Evolutionary conservation across 371 early-diverging fungal genomes (phyloP), one percentile per base, ranked within the genome.

Genomic region (Mortierella sp.): DNA sequence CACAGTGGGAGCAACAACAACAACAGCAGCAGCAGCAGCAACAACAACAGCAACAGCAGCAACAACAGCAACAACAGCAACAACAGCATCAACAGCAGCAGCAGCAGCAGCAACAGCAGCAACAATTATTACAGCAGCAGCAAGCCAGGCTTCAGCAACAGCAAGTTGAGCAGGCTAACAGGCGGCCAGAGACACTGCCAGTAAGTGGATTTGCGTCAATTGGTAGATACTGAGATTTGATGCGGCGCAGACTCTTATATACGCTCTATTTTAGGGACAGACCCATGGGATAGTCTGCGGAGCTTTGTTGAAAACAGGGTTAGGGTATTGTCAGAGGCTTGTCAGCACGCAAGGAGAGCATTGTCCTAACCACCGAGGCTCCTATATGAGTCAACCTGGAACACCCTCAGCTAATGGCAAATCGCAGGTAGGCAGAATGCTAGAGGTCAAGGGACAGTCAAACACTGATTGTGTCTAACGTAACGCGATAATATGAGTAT

Each of bases 281-380:
- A 42, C 61, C 15, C 61, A 65, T 19, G 54, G 82, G 13, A 55
- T 70, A 8, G 51, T 57, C 13, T 82, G 82, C 17, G 70, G 76
- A 32, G 82, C 77, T 23, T 45, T 66, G 28, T 23, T 76, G 8
- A 76, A 76, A 37, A 70, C 76, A 28, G 76, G 73, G n/a, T 8
- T 61, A 23, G 82, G 82, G 0, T 61, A 82, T 26, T 76, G 82
- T 32, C 77, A 78, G 32, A 71, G 84, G 10, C 68, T 76, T n/a
- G 84, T 84, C 34, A 72, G 79, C 28, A 43, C 62, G 29, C 76
- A 74, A 17, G 84, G 84, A 2, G 84, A 84, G 32, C 83, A 68
- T 29, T 84, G 84, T 47, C 83, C 78, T 23, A 74, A 68, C 32
- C 84, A 84, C 28, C 82, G 82, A 0, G 70, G 59, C 2, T 31